Base-by-base conservation (phyloP, 1,284 basidiomycete species). In the Ganoderma lingzhi region DNA sequence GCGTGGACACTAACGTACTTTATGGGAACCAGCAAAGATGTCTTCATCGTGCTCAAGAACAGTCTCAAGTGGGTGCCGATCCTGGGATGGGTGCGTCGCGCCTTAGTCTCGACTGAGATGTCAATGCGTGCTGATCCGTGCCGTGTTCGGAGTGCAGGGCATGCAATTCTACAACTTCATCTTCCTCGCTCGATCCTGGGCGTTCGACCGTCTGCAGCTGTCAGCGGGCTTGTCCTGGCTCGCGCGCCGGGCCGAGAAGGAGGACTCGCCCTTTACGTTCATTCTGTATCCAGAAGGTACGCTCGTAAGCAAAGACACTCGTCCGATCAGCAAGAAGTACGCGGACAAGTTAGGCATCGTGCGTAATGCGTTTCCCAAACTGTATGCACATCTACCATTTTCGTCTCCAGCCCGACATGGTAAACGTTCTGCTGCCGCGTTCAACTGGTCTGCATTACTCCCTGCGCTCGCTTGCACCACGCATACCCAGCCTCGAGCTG, bases 151-250 rank as follows among this genome's bases (percentile, higher is more conserved):
- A 59, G n/a, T 62, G 62, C 69, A 94, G 92, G 93, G 89, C 66
- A 96, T 96, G 96, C 95, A 93, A 86, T 91, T 96, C 82, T 98
- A 91, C 82, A 86, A 90, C 66, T 98, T 98, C 82, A 95, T 98
- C 75, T 95, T 95, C 81, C 86, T 97, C 60, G 89, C 90, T 44
- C 90, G 95, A 44, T 95, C 92, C 19, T 97, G 96, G 96, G 92
- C 92, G 1, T 89, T 92, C 30, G 96, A 97, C 79, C 86, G 89
- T 65, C 77, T 85, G 10, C 86, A 90, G 69, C 85, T 97, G 61
- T 87, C 85, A 37, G 81, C 81, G 35, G 85, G 86, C 74, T 87
- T 91, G 53, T 87, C 88, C 4, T 85, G 83, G 62, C 80, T 92
- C 59, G 91, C 88, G 5, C 84, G 83, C 66, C 85, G 85, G 42